Conservation (phyloP, 208 protist genomes). For the Naegleria gruberi region DNA sequence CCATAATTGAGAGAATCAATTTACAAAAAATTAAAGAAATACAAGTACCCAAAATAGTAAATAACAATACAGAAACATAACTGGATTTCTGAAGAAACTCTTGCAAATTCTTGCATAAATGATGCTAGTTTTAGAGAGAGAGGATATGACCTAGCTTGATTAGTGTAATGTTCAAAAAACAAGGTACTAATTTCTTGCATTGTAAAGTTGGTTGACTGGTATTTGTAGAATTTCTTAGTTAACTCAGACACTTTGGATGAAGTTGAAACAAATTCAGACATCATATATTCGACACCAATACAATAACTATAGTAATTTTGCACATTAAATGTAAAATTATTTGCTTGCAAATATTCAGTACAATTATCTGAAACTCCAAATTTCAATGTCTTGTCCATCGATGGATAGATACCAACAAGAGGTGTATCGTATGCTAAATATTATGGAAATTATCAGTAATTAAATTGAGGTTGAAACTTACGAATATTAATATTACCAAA, state of each 20-base stretch:
- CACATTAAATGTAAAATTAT: neutral
- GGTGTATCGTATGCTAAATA: neutral
- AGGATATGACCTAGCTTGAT: neutral
- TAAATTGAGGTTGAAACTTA: too few relatives aligned
- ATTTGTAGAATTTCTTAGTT: neutral
- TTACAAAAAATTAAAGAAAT: too few relatives aligned
- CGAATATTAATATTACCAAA: neutral
- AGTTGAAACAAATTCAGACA: neutral
- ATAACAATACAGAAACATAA: neutral
- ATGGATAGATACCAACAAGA: neutral
- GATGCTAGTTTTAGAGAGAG: neutral
- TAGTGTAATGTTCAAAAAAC: neutral
- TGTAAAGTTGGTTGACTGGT: neutral
- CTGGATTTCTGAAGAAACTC: neutral
- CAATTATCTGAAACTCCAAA: neutral
- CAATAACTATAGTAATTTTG: neutral
- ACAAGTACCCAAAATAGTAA: neutral
- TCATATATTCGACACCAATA: neutral
- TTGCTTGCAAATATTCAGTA: neutral
- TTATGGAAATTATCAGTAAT: too few relatives aligned
- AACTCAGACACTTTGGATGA: neutral
- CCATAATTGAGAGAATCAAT: neutral
- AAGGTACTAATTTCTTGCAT: neutral
- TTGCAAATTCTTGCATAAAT: neutral
- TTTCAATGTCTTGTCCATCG: neutral